A percentile compares a stretch with the other conserved stretches of the same genome.
These are phyloP conservation scores for Withania somnifera DNA, from an alignment of 305 asterid genomes.

Conservation along the genomic window DNA sequence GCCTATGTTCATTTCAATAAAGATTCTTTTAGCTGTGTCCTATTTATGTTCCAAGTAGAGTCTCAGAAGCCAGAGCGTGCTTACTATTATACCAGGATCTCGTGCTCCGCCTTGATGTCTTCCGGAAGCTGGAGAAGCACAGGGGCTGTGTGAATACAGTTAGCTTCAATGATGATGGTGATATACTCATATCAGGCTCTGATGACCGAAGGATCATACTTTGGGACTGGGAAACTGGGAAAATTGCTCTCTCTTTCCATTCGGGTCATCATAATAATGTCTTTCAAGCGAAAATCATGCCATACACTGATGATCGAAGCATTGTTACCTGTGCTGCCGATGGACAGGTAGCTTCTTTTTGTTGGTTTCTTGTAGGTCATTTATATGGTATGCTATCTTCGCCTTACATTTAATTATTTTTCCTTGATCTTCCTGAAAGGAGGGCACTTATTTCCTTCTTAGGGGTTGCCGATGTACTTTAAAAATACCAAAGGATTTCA, in stretches of 20 bases:
- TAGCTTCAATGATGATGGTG: conserved; percentile 62
- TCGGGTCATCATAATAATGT: conserved; percentile 75
- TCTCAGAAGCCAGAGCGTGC: not conserved
- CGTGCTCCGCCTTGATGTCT: conserved; percentile 61
- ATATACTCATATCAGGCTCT: conserved; percentile 69
- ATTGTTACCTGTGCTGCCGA: conserved; percentile 94
- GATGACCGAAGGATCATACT: conserved; percentile 72
- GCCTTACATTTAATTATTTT: not conserved
- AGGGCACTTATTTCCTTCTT: not conserved
- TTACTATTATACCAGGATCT: conserved; percentile 42
- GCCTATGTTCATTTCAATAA: not conserved
- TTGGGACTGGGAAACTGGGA: conserved; percentile 92
- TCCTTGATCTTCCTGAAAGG: not conserved
- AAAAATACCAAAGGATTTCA: not conserved
- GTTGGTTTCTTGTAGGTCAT: not conserved
- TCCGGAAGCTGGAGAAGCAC: conserved; percentile 61
- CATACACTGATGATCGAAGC: conserved; percentile 61
- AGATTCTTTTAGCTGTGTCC: not conserved
- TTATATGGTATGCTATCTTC: not conserved
- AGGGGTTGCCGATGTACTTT: not conserved
- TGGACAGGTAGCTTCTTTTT: conserved; percentile 55
- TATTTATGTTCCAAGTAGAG: not conserved
- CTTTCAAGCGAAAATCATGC: conserved; percentile 90
- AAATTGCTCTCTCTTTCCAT: conserved; percentile 41
- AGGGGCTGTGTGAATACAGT: conserved; percentile 77